Percentiles rank a stretch among this genome's conserved stretches.
These are phyloP conservation scores for Spergularia azorica DNA, from an alignment of 179 eudicot species.

Conservation along the genomic window DNA sequence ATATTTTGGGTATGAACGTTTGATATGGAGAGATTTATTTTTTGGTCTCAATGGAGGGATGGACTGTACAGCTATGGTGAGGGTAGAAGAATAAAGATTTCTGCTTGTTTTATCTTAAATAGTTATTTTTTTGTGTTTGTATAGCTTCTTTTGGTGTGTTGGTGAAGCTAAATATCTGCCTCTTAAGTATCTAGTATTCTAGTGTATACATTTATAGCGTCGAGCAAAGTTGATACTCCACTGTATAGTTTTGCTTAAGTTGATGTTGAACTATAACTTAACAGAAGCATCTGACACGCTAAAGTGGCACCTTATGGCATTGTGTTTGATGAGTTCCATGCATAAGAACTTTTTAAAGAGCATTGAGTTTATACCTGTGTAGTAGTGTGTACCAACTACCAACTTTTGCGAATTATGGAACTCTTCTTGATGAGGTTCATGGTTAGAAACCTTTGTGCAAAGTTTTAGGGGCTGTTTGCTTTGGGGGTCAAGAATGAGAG, in stretches of 20 bases:
- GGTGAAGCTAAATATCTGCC: background rate
- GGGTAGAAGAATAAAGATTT: background rate
- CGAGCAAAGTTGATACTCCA: background rate
- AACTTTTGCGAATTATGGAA: no score
- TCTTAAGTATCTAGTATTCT: no score
- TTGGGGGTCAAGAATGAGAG: no score
- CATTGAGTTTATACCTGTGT: background rate
- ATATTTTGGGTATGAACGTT: background rate
- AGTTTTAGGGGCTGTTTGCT: no score
- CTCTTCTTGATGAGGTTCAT: no score
- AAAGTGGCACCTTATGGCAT: background rate
- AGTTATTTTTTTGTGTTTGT: background rate
- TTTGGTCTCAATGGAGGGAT: no score
- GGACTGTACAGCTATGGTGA: background rate
- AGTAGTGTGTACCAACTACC: no score
- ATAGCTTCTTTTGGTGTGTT: background rate
- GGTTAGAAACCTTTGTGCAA: no score
- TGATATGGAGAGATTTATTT: no score
- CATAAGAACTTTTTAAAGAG: background rate
- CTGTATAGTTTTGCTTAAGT: background rate
- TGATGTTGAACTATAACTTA: background rate
- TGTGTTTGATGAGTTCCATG: background rate
- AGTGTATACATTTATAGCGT: background rate
- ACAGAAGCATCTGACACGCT: background rate
- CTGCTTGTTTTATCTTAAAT: background rate